Evolutionary conservation across 2,329 filamentous ascomycete species (phyloP), one percentile per base, ranked within the genome.

Genomic region (Tolypocladium endophyticum): DNA sequence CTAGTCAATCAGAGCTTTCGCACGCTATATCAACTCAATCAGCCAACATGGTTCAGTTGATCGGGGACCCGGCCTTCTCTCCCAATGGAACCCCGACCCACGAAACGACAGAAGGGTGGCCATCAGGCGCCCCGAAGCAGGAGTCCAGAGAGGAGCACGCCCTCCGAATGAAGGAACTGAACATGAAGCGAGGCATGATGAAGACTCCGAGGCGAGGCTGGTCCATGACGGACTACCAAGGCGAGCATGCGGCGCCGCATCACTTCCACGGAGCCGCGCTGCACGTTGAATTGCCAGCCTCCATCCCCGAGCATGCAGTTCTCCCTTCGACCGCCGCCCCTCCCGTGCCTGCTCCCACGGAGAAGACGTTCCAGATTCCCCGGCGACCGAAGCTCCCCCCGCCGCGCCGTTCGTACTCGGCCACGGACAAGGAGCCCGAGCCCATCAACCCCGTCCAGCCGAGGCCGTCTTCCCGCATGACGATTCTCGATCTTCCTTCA

Each of bases 391-490:
- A 73, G 58, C 68, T 81, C 38, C 75, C 76, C 12, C 72, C 77
- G 20, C 81, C 81, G 14, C 80, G 78, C 30, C 77, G 82, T 35
- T 85, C 82, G 14, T 83, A 84, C 69, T 85, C 82, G 11, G 80
- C 84, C n/a, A 84, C 79, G 68, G 81, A 84, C 70, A 79, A 81
- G 63, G 81, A 84, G 68, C 82, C 82, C 59, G 81, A 84, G 67
- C 80, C 81, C 0, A 54, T 66, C 20, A 68, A 71, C 11, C 67
- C 78, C 11, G 75, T 77, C 59, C 79, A 76, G 57, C 79, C 82
- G 57, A 73, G 71, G 57, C 79, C 79, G 1, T 77, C 80, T 7
- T 66, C 72, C 56, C 72, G 72, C 58, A 72, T 82, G 55, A 75
- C 75, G 20, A 72, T 87, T 9, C 67, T 76, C 43, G 78, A 82